Percentiles rank a stretch among this genome's conserved stretches.
These are phyloP conservation scores for Dothidotthia symphoricarpi DNA, from an alignment of 2,329 filamentous ascomycete species.

Conservation along the genomic window DNA sequence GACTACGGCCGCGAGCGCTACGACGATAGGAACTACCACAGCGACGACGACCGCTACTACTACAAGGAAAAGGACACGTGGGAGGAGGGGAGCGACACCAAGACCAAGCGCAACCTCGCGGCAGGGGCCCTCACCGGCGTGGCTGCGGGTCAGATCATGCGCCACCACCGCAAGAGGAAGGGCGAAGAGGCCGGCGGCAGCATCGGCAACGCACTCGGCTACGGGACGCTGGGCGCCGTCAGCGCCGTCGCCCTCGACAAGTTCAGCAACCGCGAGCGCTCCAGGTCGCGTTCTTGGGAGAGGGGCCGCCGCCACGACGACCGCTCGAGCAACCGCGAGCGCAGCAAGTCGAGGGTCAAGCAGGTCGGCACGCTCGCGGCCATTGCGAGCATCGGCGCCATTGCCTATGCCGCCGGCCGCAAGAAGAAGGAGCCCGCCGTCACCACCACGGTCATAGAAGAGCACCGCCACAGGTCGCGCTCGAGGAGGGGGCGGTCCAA, in stretches of 20 bases:
- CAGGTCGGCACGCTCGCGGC: constrained; percentile 59
- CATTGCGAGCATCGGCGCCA: constrained; percentile 59
- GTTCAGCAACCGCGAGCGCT: constrained; percentile 49
- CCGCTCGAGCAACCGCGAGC: constrained; percentile 30
- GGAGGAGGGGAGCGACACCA: constrained; percentile 43
- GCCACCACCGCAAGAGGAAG: constrained; percentile 57
- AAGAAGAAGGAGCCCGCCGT: constrained; percentile 46
- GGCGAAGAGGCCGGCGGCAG: constrained; percentile 55
- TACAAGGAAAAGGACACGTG: constrained; percentile 53
- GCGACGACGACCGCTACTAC: constrained; percentile 63
- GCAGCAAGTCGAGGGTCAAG: constrained; percentile 46
- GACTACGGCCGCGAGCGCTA: constrained; percentile 42
- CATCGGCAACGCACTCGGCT: constrained; percentile 56
- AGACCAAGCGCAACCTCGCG: constrained; percentile 59
- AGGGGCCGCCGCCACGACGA: constrained; percentile 23
- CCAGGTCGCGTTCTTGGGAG: constrained; percentile 41
- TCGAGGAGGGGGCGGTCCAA: constrained; percentile 19
- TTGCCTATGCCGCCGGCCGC: constrained; percentile 53
- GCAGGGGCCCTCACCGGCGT: constrained; percentile 61
- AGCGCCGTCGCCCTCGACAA: constrained; percentile 59
- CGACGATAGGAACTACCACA: constrained; percentile 51
- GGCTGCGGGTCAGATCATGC: constrained; percentile 60
- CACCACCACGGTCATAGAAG: constrained; percentile 44
- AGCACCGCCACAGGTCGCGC: constrained; percentile 49
- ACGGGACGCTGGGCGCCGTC: constrained; percentile 60